phyloP scores from a whole-genome alignment of 352 stramenopile species.

The Globisporangium alternatum region DNA sequence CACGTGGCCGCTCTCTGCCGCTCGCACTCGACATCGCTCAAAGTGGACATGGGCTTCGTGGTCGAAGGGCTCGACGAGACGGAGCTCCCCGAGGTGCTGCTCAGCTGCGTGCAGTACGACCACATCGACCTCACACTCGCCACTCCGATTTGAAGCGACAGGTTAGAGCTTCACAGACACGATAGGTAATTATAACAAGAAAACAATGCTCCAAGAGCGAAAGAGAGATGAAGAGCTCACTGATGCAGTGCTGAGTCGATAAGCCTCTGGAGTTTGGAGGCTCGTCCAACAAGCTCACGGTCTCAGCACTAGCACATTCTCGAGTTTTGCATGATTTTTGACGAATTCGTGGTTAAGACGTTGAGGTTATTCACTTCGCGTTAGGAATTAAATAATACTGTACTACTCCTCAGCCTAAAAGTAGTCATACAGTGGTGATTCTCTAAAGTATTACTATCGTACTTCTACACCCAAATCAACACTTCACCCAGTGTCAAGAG shows the following conservation, averaged over 20 bases:
- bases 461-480: too few relatives aligned
- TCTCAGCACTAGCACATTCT: too few relatives aligned
- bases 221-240: not conserved
- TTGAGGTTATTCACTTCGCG: too few relatives aligned
- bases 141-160: constrained; percentile 31
- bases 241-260: not conserved
- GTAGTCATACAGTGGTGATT: too few relatives aligned
- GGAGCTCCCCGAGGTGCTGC: constrained; percentile 78
- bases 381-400: too few relatives aligned
- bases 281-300: too few relatives aligned
- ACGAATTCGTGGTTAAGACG: too few relatives aligned
- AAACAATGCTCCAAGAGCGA: not conserved
- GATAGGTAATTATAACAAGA: not conserved
- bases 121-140: constrained; percentile 64
- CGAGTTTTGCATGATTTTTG: too few relatives aligned
- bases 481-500: too few relatives aligned
- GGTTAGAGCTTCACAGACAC: not conserved
- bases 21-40: constrained; percentile 58
- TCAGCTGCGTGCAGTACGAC: constrained; percentile 78
- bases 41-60: constrained; percentile 80
- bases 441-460: too few relatives aligned
- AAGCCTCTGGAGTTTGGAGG: too few relatives aligned
- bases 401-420: too few relatives aligned
- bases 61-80: constrained; percentile 62
- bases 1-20: constrained; percentile 77